phyloP scores from a whole-genome alignment of 805 yeast genomes.

The Hanseniaspora vineae region DNA sequence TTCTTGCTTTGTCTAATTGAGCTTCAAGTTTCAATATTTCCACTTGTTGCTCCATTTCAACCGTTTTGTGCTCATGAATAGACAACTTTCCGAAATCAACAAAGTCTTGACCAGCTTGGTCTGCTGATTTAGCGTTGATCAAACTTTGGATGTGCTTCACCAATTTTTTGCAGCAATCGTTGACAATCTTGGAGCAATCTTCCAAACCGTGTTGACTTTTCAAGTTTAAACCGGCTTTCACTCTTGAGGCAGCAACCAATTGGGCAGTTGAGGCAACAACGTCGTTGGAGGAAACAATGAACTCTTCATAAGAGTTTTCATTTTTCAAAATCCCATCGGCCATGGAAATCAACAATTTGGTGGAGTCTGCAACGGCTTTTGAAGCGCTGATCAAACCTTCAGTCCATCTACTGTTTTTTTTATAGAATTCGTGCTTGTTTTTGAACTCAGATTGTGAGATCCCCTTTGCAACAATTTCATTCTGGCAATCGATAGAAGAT shows the following conservation, averaged over 20 bases:
- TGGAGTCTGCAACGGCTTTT: constrained; percentile 71
- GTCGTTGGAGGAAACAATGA: constrained; percentile 82
- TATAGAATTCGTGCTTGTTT: constrained; percentile 56
- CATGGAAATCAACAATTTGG: constrained; percentile 68
- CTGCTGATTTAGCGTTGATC: constrained; percentile 24
- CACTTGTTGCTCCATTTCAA: constrained; percentile 89
- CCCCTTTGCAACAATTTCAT: constrained; percentile 57
- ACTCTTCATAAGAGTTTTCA: constrained; percentile 60
- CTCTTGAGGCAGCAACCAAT: constrained; percentile 82
- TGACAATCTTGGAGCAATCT: constrained; percentile 52
- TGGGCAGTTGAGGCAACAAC: constrained; percentile 90
- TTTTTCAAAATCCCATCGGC: constrained; percentile 71
- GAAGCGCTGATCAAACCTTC: constrained; percentile 89
- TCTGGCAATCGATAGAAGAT: constrained; percentile 70
- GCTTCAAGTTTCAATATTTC: constrained; percentile 76
- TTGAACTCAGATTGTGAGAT: neutral
- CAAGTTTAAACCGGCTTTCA: constrained; percentile 65
- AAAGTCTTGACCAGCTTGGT: constrained; percentile 24
- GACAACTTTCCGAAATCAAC: constrained; percentile 58
- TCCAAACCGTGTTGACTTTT: constrained; percentile 67
- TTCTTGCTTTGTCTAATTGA: constrained; percentile 56
- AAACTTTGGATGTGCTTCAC: constrained; percentile 59
- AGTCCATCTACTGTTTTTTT: constrained; percentile 84
- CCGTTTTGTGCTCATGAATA: constrained; percentile 70
- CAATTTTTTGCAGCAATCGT: constrained; percentile 60